These are phyloP conservation scores for Beauveria scarabaeidicola DNA, from an alignment of 2,329 filamentous ascomycete species.

Conservation along the genomic window DNA sequence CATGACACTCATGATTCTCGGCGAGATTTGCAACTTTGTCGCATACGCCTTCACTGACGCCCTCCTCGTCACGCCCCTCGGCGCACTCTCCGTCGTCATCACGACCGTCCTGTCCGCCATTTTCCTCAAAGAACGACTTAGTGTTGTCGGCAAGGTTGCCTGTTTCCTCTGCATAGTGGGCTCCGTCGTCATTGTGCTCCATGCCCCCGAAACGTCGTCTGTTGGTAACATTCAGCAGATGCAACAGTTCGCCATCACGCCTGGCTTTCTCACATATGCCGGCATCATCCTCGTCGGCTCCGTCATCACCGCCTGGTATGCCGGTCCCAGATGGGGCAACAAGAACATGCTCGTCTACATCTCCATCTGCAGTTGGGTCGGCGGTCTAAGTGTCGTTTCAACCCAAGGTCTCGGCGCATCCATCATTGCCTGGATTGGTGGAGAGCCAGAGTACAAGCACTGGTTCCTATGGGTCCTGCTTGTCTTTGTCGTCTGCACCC, in stretches of 20 bases:
- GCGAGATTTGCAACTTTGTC: slow-evolving; percentile 94
- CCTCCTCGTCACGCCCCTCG: slow-evolving; percentile 86
- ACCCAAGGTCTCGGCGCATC: slow-evolving; percentile 90
- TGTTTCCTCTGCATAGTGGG: slow-evolving; percentile 94
- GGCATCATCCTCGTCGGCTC: slow-evolving; percentile 74
- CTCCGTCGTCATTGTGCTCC: slow-evolving; percentile 87
- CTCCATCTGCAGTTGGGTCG: slow-evolving; percentile 90
- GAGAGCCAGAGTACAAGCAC: slow-evolving; percentile 84
- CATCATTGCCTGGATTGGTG: slow-evolving; percentile 76
- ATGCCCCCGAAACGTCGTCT: slow-evolving; percentile 78
- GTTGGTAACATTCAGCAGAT: slow-evolving; percentile 87
- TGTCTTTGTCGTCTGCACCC: slow-evolving; percentile 80
- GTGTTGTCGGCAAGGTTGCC: slow-evolving; percentile 90
- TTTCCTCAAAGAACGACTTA: slow-evolving; percentile 90
- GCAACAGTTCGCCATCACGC: slow-evolving; percentile 76
- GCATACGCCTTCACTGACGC: slow-evolving; percentile 96
- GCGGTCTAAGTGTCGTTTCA: slow-evolving; percentile 86
- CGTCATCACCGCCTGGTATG: slow-evolving; percentile 65
- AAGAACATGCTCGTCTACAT: slow-evolving; percentile 98
- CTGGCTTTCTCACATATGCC: slow-evolving; percentile 77
- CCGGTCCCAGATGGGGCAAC: slow-evolving; percentile 82
- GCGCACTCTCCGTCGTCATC: slow-evolving; percentile 85
- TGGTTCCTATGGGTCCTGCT: slow-evolving; percentile 94
- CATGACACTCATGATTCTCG: slow-evolving; percentile 94
- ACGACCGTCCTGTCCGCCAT: slow-evolving; percentile 86